Evolutionary conservation across 2,329 filamentous ascomycete species (phyloP).

Genomic region (Cryphonectria nitschkei): DNA sequence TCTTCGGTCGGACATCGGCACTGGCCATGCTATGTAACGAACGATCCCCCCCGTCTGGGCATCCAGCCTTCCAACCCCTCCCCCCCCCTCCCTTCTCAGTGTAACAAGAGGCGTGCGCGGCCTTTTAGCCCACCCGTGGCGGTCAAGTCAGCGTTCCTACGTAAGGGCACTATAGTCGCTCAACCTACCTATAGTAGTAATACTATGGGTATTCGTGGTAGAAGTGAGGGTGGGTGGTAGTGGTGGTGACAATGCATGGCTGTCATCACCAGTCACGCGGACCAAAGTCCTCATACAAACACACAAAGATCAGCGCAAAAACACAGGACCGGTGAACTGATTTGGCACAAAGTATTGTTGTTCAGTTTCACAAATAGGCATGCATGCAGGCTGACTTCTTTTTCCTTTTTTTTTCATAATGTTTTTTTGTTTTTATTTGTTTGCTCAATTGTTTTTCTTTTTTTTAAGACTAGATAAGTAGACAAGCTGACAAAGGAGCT

Average conservation of each 20-base stretch:
- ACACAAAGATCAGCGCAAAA: background rate
- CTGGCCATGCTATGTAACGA: background rate
- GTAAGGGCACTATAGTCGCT: background rate
- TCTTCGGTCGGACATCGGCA: background rate
- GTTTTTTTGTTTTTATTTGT: conserved; percentile 22
- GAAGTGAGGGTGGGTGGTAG: no score
- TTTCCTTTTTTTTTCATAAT: background rate
- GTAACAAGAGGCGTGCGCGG: background rate
- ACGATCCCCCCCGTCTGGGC: background rate
- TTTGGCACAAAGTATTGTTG: background rate
- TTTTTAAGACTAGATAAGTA: conserved; percentile 51
- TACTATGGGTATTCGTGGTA: background rate
- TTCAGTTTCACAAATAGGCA: background rate
- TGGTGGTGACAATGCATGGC: conserved; percentile 17
- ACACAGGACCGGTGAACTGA: no score
- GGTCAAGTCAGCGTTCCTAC: background rate
- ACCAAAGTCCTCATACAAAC: background rate
- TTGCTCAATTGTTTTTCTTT: conserved; percentile 36
- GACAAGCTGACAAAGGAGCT: conserved; percentile 40
- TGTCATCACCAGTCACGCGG: background rate
- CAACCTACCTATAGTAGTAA: background rate
- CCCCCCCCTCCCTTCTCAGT: background rate
- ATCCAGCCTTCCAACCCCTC: background rate
- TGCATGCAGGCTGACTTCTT: background rate
- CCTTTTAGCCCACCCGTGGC: background rate